Evolutionary conservation across 352 stramenopile genomes (phyloP).

Genomic region (Phytophthora europaea): DNA sequence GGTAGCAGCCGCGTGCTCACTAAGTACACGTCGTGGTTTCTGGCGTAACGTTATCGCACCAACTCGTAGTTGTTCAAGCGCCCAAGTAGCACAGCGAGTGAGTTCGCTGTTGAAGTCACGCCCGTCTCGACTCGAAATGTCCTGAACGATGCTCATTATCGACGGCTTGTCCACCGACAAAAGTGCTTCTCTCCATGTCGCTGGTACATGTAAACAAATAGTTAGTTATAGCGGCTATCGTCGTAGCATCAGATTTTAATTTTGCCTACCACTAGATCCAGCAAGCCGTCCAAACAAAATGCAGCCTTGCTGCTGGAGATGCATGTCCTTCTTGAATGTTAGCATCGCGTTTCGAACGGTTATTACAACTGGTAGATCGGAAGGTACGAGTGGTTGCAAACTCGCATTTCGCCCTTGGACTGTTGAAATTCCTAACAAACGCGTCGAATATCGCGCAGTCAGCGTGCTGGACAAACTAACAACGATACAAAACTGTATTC

Average conservation of each 20-base stretch:
- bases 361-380: slow-evolving; percentile 40
- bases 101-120: slow-evolving; percentile 37
- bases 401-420: background rate
- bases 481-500: background rate
- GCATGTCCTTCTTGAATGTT: slow-evolving; percentile 59
- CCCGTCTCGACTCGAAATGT: slow-evolving; percentile 17
- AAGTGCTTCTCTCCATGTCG: slow-evolving; percentile 45
- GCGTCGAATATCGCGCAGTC: background rate
- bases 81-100: slow-evolving; percentile 38
- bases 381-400: slow-evolving; percentile 26
- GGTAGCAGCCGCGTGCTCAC: slow-evolving; percentile 42
- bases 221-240: background rate
- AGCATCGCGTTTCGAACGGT: slow-evolving; percentile 51
- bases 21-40: slow-evolving; percentile 25
- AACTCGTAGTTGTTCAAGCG: slow-evolving; percentile 39
- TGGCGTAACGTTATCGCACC: slow-evolving; percentile 16
- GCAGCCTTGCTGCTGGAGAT: slow-evolving; percentile 46
- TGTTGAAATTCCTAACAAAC: slow-evolving; percentile 13
- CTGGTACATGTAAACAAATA: slow-evolving; percentile 19
- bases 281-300: slow-evolving; percentile 62
- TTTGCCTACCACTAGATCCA: slow-evolving; percentile 26
- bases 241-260: background rate
- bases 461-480: background rate
- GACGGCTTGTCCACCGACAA: slow-evolving; percentile 25
- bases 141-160: slow-evolving; percentile 35